Evolutionary conservation across 176 grass and related monocot genomes (phyloP), one percentile per base, ranked within the genome.

Genomic region (Avena insularis): DNA sequence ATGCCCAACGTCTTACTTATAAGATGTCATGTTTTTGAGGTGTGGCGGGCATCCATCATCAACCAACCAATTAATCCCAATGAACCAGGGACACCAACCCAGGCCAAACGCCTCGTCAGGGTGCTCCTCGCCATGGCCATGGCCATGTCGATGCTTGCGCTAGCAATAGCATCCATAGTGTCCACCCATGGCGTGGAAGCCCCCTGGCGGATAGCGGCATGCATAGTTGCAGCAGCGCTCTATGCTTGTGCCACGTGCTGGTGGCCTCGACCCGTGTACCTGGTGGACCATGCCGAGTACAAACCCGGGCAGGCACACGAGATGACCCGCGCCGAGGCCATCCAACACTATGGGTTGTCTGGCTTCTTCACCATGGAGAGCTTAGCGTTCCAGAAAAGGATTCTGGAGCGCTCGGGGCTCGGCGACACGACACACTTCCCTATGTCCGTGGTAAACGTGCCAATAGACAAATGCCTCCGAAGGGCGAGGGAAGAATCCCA

Each of bases 401-500:
- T 62, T 62, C 59, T 62, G 59, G 59, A 62, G 3, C 1, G 59
- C n/a, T 62, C 59, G 23, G 59, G 59, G 59, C 59, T 62, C 59
- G 59, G 59, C 59, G 59, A 62, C 9, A 20, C 59, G 59, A 62
- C 59, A 1, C 59, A 62, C n/a, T 4, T 62, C n/a, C 59, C 59
- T 1, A 9, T 21, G 10, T 62, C 59, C 9, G 38, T 40, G 38
- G 38, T 40, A 40, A 40, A 40, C 38, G 38, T 40, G 38, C 38
- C 38, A 0, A 0, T 40, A 40, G 38, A 40, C 38, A 40, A 40
- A 47, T 70, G 77, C 58, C 86, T 88, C 84, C 86, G 73, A 16
- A 62, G 53, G 35, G 86, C 86, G 4, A 86, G 79, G 78, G 89
- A 93, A n/a, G 92, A 91, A 83, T 81, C 86, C 3, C 86, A 93